Evolutionary conservation across 306 rosid species (phyloP).

Genomic region (Dalbergia oliveri): DNA sequence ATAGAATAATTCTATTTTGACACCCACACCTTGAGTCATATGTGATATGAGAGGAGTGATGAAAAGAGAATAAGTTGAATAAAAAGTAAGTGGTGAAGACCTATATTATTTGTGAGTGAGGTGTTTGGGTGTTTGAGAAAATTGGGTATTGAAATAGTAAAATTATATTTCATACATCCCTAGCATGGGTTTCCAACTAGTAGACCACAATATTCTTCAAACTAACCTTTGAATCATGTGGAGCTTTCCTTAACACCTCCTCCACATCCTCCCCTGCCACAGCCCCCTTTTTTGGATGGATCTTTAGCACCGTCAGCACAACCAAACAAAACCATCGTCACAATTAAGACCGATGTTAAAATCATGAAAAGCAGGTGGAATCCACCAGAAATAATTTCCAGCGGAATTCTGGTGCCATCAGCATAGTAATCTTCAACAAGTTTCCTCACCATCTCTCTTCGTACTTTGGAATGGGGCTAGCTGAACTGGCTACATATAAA

Average conservation of each 20-base stretch:
- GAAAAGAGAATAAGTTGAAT: no score
- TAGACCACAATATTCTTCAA: no score
- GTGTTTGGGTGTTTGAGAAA: no score
- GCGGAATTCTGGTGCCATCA: not conserved
- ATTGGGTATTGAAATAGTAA: no score
- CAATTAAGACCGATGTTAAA: not conserved
- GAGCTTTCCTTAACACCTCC: not conserved
- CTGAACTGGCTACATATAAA: not conserved
- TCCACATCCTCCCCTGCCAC: not conserved
- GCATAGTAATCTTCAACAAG: not conserved
- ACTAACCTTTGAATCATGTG: no score
- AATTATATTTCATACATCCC: no score
- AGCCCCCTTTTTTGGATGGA: not conserved
- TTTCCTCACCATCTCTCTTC: not conserved
- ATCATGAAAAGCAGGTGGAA: not conserved
- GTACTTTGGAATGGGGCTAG: not conserved
- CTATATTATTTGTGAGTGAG: no score
- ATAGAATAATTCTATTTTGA: no score
- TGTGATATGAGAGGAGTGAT: no score
- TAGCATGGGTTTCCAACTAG: no score
- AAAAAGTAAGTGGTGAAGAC: no score
- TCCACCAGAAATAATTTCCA: not conserved
- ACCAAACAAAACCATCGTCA: not conserved
- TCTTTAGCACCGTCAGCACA: slow-evolving; percentile 3
- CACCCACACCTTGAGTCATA: no score